These are phyloP conservation scores for Euphorbia pulcherrima DNA, from an alignment of 345 rosid genomes.

Conservation along the genomic window DNA sequence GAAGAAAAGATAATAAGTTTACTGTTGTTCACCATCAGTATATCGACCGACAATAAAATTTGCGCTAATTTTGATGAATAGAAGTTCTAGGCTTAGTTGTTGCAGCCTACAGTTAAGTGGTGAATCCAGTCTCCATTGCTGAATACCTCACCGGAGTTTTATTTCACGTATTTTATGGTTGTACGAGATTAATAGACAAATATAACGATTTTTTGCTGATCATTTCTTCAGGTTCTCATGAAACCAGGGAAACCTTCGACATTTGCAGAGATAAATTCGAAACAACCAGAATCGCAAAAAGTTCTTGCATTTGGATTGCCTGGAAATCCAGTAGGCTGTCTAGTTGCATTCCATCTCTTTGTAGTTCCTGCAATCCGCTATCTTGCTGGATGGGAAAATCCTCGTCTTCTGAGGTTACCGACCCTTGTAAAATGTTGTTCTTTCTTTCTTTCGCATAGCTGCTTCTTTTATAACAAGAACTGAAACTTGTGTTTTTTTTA, in stretches of 20 bases:
- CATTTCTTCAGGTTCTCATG: constrained; percentile 67
- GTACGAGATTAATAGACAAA: background rate
- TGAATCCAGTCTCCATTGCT: background rate
- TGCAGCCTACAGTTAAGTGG: background rate
- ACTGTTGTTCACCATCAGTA: background rate
- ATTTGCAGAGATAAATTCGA: constrained; percentile 62
- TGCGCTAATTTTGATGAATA: background rate
- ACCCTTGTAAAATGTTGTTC: constrained; percentile 19
- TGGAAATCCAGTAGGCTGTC: constrained; percentile 95
- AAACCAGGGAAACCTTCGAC: constrained; percentile 95
- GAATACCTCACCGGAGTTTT: background rate
- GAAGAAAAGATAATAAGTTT: background rate
- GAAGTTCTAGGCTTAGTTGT: background rate
- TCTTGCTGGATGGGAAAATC: constrained; percentile 84
- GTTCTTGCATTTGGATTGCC: constrained; percentile 93
- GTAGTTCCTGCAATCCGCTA: constrained; percentile 71
- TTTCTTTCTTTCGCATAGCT: background rate
- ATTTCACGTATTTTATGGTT: background rate
- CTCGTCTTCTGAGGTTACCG: constrained; percentile 64
- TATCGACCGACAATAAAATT: background rate
- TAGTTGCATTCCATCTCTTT: constrained; percentile 85
- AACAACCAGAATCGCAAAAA: constrained; percentile 37
- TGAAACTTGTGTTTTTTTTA: constrained; percentile 6
- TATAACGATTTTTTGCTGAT: constrained; percentile 6
- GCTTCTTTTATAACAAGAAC: constrained; percentile 4